Evolutionary conservation across 176 grass and related monocot genomes (phyloP), one percentile per base, ranked within the genome.

Genomic region (Neostapfia colusana): DNA sequence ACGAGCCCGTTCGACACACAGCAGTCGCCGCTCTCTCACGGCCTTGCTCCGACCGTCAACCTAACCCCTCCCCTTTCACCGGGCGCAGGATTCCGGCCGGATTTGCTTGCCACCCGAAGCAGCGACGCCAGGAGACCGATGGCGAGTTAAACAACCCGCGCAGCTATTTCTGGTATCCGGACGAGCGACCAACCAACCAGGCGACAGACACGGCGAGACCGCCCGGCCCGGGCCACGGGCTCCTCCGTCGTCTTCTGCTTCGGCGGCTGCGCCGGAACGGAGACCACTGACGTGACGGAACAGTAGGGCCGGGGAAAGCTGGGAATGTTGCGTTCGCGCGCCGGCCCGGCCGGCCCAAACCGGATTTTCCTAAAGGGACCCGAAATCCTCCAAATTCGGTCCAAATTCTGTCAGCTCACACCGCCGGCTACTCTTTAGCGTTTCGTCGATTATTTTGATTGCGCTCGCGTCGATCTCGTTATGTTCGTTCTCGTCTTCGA

Each of bases 1-100:
- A 61, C 43, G 35, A 45, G 50, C 38, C 23, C 39, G 20, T 36
- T 35, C 51, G 10, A 59, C 77, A 21, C 49, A 34, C 38, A 28
- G 28, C 12, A 5, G 15, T 34, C 76, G 8, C 9, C 46, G 2
- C 0, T n/a, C 59, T 23, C 26, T 44, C 42, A 44, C 20, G 0
- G 6, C 6, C 62, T 12, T 63, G 10, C 64, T 69, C 54, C 8
- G 66, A 11, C 65, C n/a, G 78, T 36, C 78, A 40, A 80, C 55
- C 79, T 63, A 63, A 17, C 17, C 43, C 8, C 9, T 66, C 10
- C 37, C 27, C 0, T 42, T 16, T n/a, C 58, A 31, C 56, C 20
- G 16, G 70, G 13, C 34, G 43, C 14, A 27, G 23, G 21, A 58
- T 58, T 21, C 60, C 4, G 54, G 23, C 60, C 4, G 54, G 23